Percentiles rank a stretch among this genome's conserved stretches.
Conservation (phyloP, 176 grass and related monocot genomes). For the Saccharum spontaneum region DNA sequence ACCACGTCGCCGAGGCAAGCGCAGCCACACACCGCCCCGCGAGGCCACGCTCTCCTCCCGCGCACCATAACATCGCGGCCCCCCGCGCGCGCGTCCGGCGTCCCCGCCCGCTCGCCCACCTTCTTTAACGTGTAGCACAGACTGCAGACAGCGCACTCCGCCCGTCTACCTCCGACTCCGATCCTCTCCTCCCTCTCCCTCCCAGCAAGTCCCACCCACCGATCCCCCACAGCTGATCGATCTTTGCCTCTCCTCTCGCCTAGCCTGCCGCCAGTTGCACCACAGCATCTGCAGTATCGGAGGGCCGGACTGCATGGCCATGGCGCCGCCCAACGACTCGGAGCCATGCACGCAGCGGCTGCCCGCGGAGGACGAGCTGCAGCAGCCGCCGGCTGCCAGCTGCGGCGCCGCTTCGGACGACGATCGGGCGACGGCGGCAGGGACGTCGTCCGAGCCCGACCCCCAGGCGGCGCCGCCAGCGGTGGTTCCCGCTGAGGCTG, state of each 20-base stretch:
- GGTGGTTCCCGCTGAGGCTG: neutral
- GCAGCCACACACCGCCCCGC: slow-evolving; percentile 42
- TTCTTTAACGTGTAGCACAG: slow-evolving; percentile 12
- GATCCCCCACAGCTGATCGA: too few species aligned
- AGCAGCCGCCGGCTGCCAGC: neutral
- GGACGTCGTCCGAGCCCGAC: neutral
- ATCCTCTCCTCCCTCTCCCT: neutral
- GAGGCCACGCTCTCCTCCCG: slow-evolving; percentile 36
- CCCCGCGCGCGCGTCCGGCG: neutral
- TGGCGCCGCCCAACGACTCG: slow-evolving; percentile 12
- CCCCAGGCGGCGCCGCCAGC: neutral
- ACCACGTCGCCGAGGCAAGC: slow-evolving; percentile 37
- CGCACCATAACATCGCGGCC: slow-evolving; percentile 27
- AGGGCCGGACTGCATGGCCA: slow-evolving; percentile 10
- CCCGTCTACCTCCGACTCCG: too few species aligned
- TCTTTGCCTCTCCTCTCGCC: neutral
- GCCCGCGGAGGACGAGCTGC: neutral
- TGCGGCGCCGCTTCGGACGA: neutral
- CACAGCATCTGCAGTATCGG: neutral
- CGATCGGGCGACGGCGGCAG: neutral
- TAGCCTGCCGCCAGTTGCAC: neutral
- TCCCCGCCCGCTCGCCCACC: neutral
- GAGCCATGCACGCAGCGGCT: neutral
- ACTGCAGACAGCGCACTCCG: too few species aligned
- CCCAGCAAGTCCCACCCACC: too few species aligned